phyloP scores from a whole-genome alignment of 192 early-diverging fungal species.

The Gryganskiella cystojenkinii region DNA sequence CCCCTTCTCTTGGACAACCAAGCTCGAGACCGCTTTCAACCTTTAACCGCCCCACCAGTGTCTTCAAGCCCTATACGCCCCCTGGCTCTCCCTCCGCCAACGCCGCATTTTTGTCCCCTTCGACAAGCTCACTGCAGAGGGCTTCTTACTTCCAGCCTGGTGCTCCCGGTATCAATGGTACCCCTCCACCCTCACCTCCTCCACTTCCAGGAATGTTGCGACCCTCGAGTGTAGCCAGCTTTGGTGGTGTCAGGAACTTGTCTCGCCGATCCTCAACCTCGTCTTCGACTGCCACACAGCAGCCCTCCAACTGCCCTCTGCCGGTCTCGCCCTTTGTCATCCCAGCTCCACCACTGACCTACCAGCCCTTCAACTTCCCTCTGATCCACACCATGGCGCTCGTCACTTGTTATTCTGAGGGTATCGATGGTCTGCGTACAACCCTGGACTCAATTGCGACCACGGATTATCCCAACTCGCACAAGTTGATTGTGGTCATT shows the following conservation, averaged over 20 bases:
- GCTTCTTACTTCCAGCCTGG: constrained; percentile 26
- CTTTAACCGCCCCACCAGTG: constrained; percentile 47
- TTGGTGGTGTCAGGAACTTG: constrained; percentile 38
- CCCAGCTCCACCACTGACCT: constrained; percentile 56
- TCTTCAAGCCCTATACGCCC: constrained; percentile 47
- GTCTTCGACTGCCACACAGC: constrained; percentile 40
- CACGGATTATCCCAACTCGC: constrained; percentile 85
- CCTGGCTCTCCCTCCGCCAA: constrained; percentile 40
- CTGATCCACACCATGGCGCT: constrained; percentile 74
- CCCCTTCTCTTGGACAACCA: constrained; percentile 20
- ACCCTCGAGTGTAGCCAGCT: constrained; percentile 43
- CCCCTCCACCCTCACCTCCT: constrained; percentile 45
- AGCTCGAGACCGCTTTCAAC: constrained; percentile 36
- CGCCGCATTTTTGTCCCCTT: constrained; percentile 35
- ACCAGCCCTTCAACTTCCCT: constrained; percentile 66
- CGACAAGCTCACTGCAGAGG: constrained; percentile 28
- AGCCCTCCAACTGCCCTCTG: constrained; percentile 24
- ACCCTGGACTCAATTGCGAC: constrained; percentile 89
- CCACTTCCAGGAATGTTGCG: constrained; percentile 22
- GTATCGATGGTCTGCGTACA: constrained; percentile 77
- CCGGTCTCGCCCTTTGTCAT: constrained; percentile 28
- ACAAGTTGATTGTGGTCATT: constrained; percentile 88
- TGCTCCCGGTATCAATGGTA: constrained; percentile 22
- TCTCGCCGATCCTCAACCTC: constrained; percentile 60
- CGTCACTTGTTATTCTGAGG: constrained; percentile 94